These are phyloP conservation scores for Hypoxylon fuscum DNA, from an alignment of 495 filamentous ascomycete species.

Conservation along the genomic window DNA sequence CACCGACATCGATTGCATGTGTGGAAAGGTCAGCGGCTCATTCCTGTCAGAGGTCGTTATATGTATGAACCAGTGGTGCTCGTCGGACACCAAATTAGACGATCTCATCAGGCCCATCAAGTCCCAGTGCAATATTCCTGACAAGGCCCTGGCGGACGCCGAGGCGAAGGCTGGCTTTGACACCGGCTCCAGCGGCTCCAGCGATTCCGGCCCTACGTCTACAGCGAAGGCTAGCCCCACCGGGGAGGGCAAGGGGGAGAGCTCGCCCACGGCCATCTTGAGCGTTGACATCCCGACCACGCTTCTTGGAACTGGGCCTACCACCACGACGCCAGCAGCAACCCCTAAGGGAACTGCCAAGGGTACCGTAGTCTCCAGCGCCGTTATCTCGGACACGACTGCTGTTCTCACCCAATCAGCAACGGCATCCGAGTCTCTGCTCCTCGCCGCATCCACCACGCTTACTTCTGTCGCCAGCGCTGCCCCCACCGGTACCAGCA, in stretches of 20 bases:
- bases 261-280: constrained; percentile 3
- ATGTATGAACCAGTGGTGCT: constrained; percentile 50
- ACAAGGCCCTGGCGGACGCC: constrained; percentile 35
- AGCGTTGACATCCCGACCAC: constrained; percentile 23
- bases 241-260: background rate
- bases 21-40: constrained; percentile 41
- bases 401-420: constrained; percentile 17
- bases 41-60: constrained; percentile 47
- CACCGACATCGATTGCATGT: constrained; percentile 47
- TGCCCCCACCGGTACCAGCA: constrained; percentile 9
- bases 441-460: constrained; percentile 24
- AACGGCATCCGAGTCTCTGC: constrained; percentile 18
- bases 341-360: constrained; percentile 11
- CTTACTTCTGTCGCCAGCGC: constrained; percentile 9
- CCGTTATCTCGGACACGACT: constrained; percentile 17
- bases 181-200: constrained; percentile 4
- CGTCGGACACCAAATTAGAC: constrained; percentile 36
- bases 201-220: background rate
- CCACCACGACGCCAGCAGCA: constrained; percentile 5
- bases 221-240: constrained; percentile 22
- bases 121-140: constrained; percentile 40
- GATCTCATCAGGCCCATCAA: constrained; percentile 44
- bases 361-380: constrained; percentile 4
- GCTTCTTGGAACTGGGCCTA: constrained; percentile 6
- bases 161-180: constrained; percentile 37